These are phyloP conservation scores for Lachancea nothofagi DNA, from an alignment of 805 yeast genomes.

Conservation along the genomic window DNA sequence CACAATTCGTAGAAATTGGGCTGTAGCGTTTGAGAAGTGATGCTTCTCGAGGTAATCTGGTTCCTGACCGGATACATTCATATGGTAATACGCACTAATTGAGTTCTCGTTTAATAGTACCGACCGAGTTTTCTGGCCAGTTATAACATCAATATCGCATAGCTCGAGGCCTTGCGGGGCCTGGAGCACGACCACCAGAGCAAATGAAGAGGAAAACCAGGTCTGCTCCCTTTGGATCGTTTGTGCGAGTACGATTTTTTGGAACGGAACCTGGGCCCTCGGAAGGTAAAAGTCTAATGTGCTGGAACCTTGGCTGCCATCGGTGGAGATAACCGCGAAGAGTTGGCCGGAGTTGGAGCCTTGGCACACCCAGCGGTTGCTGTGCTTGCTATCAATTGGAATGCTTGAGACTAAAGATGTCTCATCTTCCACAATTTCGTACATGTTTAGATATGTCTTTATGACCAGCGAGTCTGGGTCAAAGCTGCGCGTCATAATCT, in stretches of 20 bases:
- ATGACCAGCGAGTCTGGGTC: slow-evolving; percentile 5
- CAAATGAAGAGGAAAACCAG: slow-evolving; percentile 1
- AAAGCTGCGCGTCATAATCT: slow-evolving; percentile 4
- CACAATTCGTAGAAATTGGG: too few species aligned
- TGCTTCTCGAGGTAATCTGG: too few species aligned
- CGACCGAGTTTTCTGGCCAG: neutral
- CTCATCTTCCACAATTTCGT: neutral
- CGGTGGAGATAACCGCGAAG: slow-evolving; percentile 5
- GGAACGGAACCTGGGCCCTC: slow-evolving; percentile 1
- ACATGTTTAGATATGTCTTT: slow-evolving; percentile 5
- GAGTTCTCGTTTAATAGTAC: neutral
- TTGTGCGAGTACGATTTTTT: neutral
- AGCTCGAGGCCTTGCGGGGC: neutral
- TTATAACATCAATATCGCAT: neutral
- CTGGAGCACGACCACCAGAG: slow-evolving; percentile 1
- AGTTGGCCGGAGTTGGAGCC: neutral
- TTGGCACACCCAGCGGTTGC: slow-evolving; percentile 1
- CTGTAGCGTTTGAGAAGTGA: too few species aligned
- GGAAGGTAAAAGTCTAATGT: slow-evolving; percentile 2
- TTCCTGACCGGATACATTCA: too few species aligned
- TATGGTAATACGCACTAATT: neutral
- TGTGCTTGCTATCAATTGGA: neutral
- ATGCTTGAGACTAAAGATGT: neutral
- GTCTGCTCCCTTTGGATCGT: neutral
- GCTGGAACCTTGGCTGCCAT: neutral